Base-by-base conservation (phyloP, 495 filamentous ascomycete species). In the Penicillium paxilli region DNA sequence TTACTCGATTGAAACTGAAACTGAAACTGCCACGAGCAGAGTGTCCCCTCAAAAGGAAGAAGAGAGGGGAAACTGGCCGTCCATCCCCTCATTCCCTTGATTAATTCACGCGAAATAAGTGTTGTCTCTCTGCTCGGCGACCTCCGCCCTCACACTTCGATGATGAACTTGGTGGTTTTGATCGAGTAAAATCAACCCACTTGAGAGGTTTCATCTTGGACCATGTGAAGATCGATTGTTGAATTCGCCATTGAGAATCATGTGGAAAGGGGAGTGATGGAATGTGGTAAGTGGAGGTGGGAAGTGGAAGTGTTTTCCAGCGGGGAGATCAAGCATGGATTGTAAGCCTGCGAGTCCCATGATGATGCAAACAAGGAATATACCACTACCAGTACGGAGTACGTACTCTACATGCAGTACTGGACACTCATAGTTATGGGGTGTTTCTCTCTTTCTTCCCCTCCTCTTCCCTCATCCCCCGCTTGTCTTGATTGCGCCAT, bases 1-100 rank as follows among this genome's bases (percentile, higher is more conserved):
- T 64, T 64, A 60, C 57, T 64, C 57, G 60, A 64, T 64, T 38
- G 23, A 57, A 58, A 59, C 56, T 35, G 28, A n/a, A 54, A 23
- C n/a, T n/a, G n/a, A n/a, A n/a, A n/a, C n/a, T n/a, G n/a, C n/a
- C n/a, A n/a, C n/a, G n/a, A n/a, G n/a, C n/a, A n/a, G 25, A 20
- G 7, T 35, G 9, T 37, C 33, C n/a, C n/a, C n/a, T n/a, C n/a
- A n/a, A n/a, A n/a, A n/a, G n/a, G 28, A 5, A n/a, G n/a, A n/a
- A n/a, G n/a, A n/a, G n/a, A n/a, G 45, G 35, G 37, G 14, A 41
- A 47, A 44, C 54, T 56, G 47, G 14, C 49, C 37, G 20, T 38
- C 28, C 12, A 4, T 30, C 40, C 30, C 50, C 38, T 41, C 42
- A n/a, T 24, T n/a, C 10, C 37, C 35, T 21, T 21, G 44, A 5